Percentiles rank a stretch among this genome's conserved stretches.
These are phyloP conservation scores for Lipomyces starkeyi DNA, from an alignment of 805 yeast genomes.

Conservation along the genomic window DNA sequence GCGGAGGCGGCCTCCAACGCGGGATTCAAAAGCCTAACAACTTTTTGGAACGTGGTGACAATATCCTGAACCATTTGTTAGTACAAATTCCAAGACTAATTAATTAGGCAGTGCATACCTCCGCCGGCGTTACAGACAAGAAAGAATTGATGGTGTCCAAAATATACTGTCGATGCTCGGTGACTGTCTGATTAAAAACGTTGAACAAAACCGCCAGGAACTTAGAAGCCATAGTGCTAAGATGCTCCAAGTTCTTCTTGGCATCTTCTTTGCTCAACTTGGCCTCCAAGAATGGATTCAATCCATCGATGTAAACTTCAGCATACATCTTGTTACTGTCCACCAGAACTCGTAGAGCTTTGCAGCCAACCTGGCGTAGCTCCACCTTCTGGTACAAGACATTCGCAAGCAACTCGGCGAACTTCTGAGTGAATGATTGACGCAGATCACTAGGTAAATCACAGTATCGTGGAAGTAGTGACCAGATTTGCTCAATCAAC, in stretches of 20 bases:
- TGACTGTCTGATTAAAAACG: constrained; percentile 86
- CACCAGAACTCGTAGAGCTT: constrained; percentile 75
- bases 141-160: constrained; percentile 86
- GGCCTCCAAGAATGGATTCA: constrained; percentile 59
- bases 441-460: constrained; percentile 80
- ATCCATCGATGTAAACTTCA: constrained; percentile 64
- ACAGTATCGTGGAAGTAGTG: constrained; percentile 85
- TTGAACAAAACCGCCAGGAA: constrained; percentile 86
- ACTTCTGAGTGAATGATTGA: constrained; percentile 68
- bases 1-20: constrained; percentile 56
- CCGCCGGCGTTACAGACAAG: constrained; percentile 62
- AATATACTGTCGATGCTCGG: constrained; percentile 82
- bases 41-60: constrained; percentile 79
- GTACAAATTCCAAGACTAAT: not conserved
- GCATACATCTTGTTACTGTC: constrained; percentile 71
- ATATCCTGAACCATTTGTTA: constrained; percentile 58
- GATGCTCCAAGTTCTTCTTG: constrained; percentile 61
- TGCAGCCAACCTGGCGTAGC: constrained; percentile 81
- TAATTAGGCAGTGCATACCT: not conserved
- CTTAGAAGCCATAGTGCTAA: constrained; percentile 68
- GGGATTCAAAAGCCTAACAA: constrained; percentile 75
- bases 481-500: constrained; percentile 90
- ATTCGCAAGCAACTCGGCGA: constrained; percentile 78
- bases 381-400: constrained; percentile 75
- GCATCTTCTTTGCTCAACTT: constrained; percentile 65